Percentiles rank a stretch among this genome's conserved stretches.
phyloP scores from a whole-genome alignment of 306 rosid genomes.

The Begonia fuchsioides region DNA sequence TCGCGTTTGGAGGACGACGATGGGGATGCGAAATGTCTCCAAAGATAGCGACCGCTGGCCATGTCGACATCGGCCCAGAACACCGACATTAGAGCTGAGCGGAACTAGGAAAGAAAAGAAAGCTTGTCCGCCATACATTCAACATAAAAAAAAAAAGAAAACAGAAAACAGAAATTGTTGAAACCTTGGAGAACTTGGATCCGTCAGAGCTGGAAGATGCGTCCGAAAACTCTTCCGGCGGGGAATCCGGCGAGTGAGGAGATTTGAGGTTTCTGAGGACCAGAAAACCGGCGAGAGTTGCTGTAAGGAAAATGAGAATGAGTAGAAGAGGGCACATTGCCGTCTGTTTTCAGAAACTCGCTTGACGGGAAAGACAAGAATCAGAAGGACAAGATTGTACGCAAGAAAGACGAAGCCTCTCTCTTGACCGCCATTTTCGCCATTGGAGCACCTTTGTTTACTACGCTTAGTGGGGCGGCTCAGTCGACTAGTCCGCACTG shows the following conservation, averaged over 20 bases:
- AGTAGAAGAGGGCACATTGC: conserved; percentile 79
- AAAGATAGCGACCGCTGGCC: conserved; percentile 91
- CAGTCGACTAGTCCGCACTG: too few species aligned
- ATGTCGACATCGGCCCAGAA: conserved; percentile 83
- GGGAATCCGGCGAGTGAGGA: conserved; percentile 11
- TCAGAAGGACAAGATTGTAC: neutral
- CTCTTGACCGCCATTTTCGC: too few species aligned
- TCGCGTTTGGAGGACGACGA: conserved; percentile 31
- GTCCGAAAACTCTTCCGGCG: conserved; percentile 1
- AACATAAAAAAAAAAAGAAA: conserved; percentile 5
- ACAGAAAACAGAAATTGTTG: neutral
- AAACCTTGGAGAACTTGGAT: conserved; percentile 22
- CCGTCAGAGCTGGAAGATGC: conserved; percentile 12
- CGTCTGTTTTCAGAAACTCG: neutral
- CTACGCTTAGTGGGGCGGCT: too few species aligned
- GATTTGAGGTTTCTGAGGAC: conserved; percentile 70
- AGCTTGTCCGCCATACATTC: neutral
- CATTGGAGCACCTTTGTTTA: too few species aligned
- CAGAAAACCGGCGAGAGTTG: conserved; percentile 91
- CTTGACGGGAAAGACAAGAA: neutral
- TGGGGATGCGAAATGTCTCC: conserved; percentile 60
- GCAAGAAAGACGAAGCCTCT: neutral
- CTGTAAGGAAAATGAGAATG: conserved; percentile 76
- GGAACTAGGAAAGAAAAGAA: conserved; percentile 25
- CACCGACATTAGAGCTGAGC: conserved; percentile 44